Conservation (phyloP, 345 rosid species). For the Rubroshorea leprosula region DNA sequence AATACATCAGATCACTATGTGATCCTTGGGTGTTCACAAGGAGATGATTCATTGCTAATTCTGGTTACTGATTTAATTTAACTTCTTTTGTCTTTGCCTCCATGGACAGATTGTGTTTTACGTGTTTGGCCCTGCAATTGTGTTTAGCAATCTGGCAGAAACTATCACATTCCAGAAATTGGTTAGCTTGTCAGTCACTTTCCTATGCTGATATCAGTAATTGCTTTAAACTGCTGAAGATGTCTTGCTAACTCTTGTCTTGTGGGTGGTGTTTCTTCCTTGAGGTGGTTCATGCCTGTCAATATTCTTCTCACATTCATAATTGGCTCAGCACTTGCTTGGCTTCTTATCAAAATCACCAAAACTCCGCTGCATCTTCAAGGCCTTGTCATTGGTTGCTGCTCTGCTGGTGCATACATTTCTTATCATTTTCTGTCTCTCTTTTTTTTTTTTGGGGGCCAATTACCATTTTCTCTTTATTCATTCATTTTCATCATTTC, state of each 20-base stretch:
- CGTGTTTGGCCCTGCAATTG: constrained; percentile 39
- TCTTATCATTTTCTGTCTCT: too few species aligned
- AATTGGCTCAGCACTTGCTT: constrained; percentile 45
- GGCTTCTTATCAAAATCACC: constrained; percentile 44
- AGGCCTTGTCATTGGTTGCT: constrained; percentile 31
- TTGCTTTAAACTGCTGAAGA: too few species aligned
- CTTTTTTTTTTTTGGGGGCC: too few species aligned
- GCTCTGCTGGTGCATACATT: constrained; percentile 18
- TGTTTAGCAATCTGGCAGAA: constrained; percentile 31
- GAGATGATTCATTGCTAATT: too few species aligned
- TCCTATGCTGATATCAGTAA: too few species aligned
- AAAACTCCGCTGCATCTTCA: constrained; percentile 39
- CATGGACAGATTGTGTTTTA: constrained; percentile 27
- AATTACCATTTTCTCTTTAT: too few species aligned
- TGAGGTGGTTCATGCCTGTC: constrained; percentile 61
- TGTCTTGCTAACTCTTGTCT: too few species aligned
- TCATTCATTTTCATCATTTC: constrained; percentile 8
- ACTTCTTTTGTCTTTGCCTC: neutral
- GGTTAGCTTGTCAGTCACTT: constrained; percentile 30
- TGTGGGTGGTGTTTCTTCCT: too few species aligned
- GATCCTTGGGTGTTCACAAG: too few species aligned
- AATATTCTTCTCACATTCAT: constrained; percentile 47
- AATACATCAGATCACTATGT: too few species aligned
- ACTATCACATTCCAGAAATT: constrained; percentile 32
- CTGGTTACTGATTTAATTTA: too few species aligned